Percentiles rank a stretch among this genome's conserved stretches.
Conservation (phyloP, 2,329 filamentous ascomycete genomes). For the Aspergillus sojae region DNA sequence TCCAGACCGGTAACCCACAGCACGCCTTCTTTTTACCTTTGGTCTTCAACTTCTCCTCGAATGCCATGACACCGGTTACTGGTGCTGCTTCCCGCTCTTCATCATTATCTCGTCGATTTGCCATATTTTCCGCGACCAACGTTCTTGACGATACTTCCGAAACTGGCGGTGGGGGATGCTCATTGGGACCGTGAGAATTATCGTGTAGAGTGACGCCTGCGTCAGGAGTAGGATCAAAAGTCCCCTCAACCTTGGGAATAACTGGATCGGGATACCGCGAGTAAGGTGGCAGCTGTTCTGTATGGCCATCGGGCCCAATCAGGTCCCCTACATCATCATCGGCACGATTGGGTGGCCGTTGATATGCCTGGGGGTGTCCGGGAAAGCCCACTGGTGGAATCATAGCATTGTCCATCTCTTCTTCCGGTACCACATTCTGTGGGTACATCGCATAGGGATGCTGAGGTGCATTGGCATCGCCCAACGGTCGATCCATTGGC, state of each 20-base stretch:
- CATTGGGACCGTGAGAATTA: constrained; percentile 52
- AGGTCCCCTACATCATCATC: constrained; percentile 87
- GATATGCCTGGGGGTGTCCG: constrained; percentile 67
- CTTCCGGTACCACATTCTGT: constrained; percentile 71
- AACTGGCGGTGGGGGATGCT: constrained; percentile 27
- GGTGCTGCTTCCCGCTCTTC: constrained; percentile 24
- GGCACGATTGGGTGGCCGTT: constrained; percentile 64
- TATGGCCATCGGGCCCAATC: constrained; percentile 83
- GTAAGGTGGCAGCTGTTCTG: constrained; percentile 89
- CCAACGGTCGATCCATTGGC: constrained; percentile 60
- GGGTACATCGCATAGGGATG: constrained; percentile 88
- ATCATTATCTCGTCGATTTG: constrained; percentile 17
- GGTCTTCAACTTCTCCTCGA: constrained; percentile 49
- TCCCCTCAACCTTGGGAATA: constrained; percentile 56
- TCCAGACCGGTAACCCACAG: constrained; percentile 57
- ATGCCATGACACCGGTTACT: constrained; percentile 41
- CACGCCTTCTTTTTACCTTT: constrained; percentile 47
- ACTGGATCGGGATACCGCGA: constrained; percentile 82
- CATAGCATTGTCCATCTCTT: constrained; percentile 50
- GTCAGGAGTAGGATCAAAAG: constrained; percentile 26
- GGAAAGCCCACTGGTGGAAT: constrained; percentile 72
- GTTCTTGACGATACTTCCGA: constrained; percentile 38
- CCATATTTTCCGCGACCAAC: constrained; percentile 23
- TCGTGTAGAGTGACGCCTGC: constrained; percentile 53
- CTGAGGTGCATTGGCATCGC: constrained; percentile 67